phyloP scores from a whole-genome alignment of 2,329 filamentous ascomycete species.

The Raffaelea ambrosiae region DNA sequence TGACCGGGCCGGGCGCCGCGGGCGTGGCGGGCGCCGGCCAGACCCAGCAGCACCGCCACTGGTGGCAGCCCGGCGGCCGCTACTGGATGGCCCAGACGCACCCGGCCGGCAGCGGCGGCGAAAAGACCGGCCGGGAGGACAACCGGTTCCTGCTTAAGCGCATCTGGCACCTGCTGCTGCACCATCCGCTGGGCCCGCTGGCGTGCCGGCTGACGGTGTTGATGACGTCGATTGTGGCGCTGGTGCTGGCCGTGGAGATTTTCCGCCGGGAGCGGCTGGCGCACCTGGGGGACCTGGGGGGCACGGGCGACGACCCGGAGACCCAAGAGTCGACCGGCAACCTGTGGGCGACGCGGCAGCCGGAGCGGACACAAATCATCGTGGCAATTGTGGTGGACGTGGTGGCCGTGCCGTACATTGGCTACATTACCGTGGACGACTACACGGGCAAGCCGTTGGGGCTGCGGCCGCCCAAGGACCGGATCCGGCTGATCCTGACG shows the following conservation, averaged over 20 bases:
- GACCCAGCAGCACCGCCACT: constrained; percentile 23
- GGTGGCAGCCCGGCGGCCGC: neutral
- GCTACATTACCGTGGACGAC: constrained; percentile 94
- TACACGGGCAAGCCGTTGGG: constrained; percentile 91
- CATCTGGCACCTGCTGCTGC: constrained; percentile 61
- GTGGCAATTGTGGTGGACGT: constrained; percentile 87
- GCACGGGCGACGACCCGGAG: constrained; percentile 14
- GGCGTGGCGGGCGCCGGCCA: constrained; percentile 18
- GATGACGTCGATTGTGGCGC: constrained; percentile 70
- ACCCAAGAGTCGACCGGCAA: neutral
- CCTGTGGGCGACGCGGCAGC: constrained; percentile 20
- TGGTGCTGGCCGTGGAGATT: constrained; percentile 71
- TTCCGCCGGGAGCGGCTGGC: constrained; percentile 46
- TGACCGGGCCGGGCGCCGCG: too few species aligned
- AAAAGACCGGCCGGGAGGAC: constrained; percentile 7
- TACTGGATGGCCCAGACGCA: neutral
- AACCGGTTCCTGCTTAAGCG: constrained; percentile 35
- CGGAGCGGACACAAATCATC: constrained; percentile 66
- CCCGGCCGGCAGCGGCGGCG: neutral
- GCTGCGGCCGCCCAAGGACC: constrained; percentile 71
- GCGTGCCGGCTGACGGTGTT: constrained; percentile 76
- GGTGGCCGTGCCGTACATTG: constrained; percentile 79
- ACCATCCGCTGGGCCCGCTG: constrained; percentile 78
- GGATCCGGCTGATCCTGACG: constrained; percentile 80
- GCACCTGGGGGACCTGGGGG: neutral